Evolutionary conservation across 768 basidiomycete species (phyloP), one percentile per base, ranked within the genome.

Genomic region (Leccinum olivaceopallidum): DNA sequence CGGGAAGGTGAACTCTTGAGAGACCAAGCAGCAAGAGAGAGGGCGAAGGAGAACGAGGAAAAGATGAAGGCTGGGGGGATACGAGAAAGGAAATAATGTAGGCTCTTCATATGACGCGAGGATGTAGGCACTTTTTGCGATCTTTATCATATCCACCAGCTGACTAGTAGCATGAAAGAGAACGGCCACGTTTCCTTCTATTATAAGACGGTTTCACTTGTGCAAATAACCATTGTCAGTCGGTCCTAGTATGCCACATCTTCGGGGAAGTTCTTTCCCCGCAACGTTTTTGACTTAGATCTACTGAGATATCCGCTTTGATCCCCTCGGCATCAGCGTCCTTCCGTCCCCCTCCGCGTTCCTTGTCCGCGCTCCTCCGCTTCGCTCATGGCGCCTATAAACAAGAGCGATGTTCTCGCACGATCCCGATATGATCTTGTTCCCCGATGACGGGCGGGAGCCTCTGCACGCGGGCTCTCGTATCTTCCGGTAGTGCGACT

Each of bases 1-100:
- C 81, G 79, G 59, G 90, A 94, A 69, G 92, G 88, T 0, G 86
- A 90, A 69, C 44, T 61, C 6, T 42, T 70, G 60, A 64, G 73
- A 55, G 73, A 69, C 42, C 64, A 56, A 12, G 54, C 65, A 10
- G 66, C 66, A 20, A 68, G 61, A 30, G 66, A 68, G 44, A 56
- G 22, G 22, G 63, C 51, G 7, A 53, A 9, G 16, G 61, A 47
- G 37, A 58, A 54, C 6, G 61, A 57, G 22, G 52, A 7, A 18
- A 48, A 60, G 12, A 12, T 52, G 9, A 58, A 59, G 9, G 54
- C 60, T 20, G 61, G 63, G 3, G 63, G 65, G 8, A 72, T 75
- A 57, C 67, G 73, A 36, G 71, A 75, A 34, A 65, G 72, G 58
- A 75, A 62, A 56, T 75, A 55, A 60, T 10, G 62, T 64, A 18